Conservation (phyloP, 2,329 filamentous ascomycete species). For the Xylaria sp. region DNA sequence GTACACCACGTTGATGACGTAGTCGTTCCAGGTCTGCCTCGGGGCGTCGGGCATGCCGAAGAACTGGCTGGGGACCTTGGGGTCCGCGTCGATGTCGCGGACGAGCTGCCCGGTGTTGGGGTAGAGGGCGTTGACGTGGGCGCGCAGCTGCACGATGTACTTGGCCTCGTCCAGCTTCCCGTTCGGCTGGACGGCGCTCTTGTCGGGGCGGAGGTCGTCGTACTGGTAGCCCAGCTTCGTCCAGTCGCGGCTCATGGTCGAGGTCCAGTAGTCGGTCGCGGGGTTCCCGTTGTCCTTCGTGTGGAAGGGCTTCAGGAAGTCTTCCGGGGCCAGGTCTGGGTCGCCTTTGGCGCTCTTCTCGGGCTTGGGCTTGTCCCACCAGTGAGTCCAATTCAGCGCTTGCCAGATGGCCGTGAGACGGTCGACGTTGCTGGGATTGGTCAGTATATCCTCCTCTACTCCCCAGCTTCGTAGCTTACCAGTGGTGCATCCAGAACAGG, state of each 20-base stretch:
- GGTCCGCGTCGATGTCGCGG: neutral
- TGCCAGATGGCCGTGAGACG: slow-evolving; percentile 14
- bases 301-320: slow-evolving; percentile 8
- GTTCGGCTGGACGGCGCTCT: neutral
- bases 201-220: slow-evolving; percentile 4
- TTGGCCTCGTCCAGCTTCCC: slow-evolving; percentile 2
- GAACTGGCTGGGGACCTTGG: neutral
- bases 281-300: slow-evolving; percentile 1
- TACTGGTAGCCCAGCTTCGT: slow-evolving; percentile 4
- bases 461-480: slow-evolving; percentile 4
- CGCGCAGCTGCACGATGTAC: neutral
- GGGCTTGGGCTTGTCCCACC: slow-evolving; percentile 5
- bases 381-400: slow-evolving; percentile 2
- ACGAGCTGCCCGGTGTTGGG: neutral
- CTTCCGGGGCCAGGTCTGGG: neutral
- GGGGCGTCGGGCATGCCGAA: neutral
- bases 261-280: slow-evolving; percentile 2
- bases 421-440: slow-evolving; percentile 10
- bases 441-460: neutral
- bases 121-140: slow-evolving; percentile 2
- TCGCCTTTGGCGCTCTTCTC: neutral
- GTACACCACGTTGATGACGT: slow-evolving; percentile 8
- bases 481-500: slow-evolving; percentile 12
- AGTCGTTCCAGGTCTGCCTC: slow-evolving; percentile 1
- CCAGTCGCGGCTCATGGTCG: slow-evolving; percentile 3